phyloP scores from a whole-genome alignment of 441 rosid species.

The Lepidium campestre region DNA sequence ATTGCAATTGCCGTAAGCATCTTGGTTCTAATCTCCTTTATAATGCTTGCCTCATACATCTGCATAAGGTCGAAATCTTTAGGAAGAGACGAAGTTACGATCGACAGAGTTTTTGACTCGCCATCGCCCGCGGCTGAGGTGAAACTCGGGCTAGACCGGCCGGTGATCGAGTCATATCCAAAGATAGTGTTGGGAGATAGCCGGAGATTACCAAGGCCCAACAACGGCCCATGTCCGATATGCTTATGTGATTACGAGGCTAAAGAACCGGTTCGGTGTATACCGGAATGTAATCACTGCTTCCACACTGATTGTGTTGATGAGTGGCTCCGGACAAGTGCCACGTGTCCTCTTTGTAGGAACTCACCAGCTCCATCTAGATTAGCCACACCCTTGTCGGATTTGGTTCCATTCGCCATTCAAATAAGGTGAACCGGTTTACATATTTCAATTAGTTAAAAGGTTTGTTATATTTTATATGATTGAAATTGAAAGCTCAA shows the following conservation, averaged over 20 bases:
- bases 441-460: neutral
- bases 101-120: constrained; percentile 8
- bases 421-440: constrained; percentile 15
- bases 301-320: constrained; percentile 67
- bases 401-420: constrained; percentile 19
- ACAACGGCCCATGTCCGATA: constrained; percentile 55
- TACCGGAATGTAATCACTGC: constrained; percentile 77
- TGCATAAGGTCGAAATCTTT: constrained; percentile 46
- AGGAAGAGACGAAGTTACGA: neutral
- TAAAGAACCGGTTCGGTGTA: constrained; percentile 56
- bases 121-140: constrained; percentile 2
- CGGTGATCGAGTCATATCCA: constrained; percentile 62
- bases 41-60: constrained; percentile 67
- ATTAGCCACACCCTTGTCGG: constrained; percentile 25
- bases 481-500: neutral
- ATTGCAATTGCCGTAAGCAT: constrained; percentile 68
- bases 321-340: constrained; percentile 68
- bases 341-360: constrained; percentile 74
- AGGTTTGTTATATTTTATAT: neutral
- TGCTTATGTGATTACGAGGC: constrained; percentile 63
- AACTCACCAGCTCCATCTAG: constrained; percentile 44
- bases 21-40: constrained; percentile 58
- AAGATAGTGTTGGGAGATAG: constrained; percentile 60
- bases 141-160: constrained; percentile 45
- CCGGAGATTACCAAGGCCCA: constrained; percentile 55